phyloP scores from a whole-genome alignment of 2,329 filamentous ascomycete species.

The Calycina marina region DNA sequence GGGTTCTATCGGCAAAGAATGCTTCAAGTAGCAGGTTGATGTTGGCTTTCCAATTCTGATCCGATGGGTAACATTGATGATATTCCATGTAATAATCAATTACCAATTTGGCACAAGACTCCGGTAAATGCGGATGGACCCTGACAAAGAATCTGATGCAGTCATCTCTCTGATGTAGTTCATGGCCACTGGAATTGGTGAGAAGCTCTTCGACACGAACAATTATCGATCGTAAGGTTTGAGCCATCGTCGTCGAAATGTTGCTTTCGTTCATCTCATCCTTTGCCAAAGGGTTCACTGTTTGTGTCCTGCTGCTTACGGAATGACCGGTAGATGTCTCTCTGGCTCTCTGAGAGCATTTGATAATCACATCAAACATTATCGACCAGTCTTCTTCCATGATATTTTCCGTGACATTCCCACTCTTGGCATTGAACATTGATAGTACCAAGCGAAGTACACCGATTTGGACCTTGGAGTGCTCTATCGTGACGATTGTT shows the following conservation, averaged over 20 bases:
- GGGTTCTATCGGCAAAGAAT: constrained; percentile 46
- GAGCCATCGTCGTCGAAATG: constrained; percentile 13
- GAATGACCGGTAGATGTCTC: constrained; percentile 18
- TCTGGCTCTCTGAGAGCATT: constrained; percentile 29
- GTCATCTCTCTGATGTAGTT: constrained; percentile 49
- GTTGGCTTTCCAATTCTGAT: constrained; percentile 52
- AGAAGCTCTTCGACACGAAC: constrained; percentile 20
- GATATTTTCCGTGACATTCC: constrained; percentile 39
- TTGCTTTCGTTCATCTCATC: constrained; percentile 13
- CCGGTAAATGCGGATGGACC: constrained; percentile 46
- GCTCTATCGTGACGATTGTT: constrained; percentile 28
- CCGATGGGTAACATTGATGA: constrained; percentile 57
- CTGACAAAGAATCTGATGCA: constrained; percentile 53
- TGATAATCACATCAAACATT: constrained; percentile 42
- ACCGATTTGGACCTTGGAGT: constrained; percentile 21
- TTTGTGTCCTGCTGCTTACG: constrained; percentile 10
- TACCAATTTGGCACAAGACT: constrained; percentile 47
- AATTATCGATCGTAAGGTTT: constrained; percentile 20
- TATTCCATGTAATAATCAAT: constrained; percentile 55
- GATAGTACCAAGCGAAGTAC: constrained; percentile 30
- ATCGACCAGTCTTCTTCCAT: constrained; percentile 52
- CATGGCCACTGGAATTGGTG: constrained; percentile 27
- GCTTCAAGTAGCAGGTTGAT: constrained; percentile 42
- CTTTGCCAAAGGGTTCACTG: constrained; percentile 11
- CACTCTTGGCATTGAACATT: constrained; percentile 37